Conservation (phyloP, 1,284 basidiomycete genomes). For the Apiotrichum montevideense region DNA sequence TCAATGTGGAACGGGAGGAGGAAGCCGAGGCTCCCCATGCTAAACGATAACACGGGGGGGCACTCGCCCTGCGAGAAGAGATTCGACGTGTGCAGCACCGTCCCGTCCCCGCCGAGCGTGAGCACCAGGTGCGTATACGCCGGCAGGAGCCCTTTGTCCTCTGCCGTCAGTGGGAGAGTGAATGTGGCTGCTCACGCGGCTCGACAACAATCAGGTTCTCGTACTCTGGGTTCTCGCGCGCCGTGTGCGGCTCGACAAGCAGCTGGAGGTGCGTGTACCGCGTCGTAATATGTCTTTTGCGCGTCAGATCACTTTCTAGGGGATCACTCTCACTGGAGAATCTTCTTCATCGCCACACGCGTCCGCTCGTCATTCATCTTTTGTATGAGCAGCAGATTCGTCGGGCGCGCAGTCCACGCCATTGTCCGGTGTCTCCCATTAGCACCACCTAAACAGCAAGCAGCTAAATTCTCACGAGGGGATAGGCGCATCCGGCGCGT, state of each 20-base stretch:
- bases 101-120: conserved; percentile 91
- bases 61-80: conserved; percentile 79
- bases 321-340: conserved; percentile 40
- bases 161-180: conserved; percentile 5
- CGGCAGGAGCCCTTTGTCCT: conserved; percentile 23
- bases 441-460: too few relatives aligned
- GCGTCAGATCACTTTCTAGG: neutral
- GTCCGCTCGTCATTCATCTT: conserved; percentile 50
- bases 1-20: conserved; percentile 71
- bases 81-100: conserved; percentile 88
- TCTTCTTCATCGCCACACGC: conserved; percentile 42
- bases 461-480: too few relatives aligned
- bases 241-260: conserved; percentile 40
- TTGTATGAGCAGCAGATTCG: conserved; percentile 50
- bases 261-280: conserved; percentile 29
- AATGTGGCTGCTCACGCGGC: conserved; percentile 9
- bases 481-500: neutral
- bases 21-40: conserved; percentile 92
- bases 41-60: conserved; percentile 91
- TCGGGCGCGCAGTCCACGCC: conserved; percentile 32
- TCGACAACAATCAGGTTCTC: conserved; percentile 29
- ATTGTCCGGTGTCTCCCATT: conserved; percentile 23
- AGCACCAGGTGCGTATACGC: conserved; percentile 68
- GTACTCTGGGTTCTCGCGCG: conserved; percentile 31
- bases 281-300: conserved; percentile 24